Percentiles rank a stretch among this genome's conserved stretches.
Conservation (phyloP, 2,329 filamentous ascomycete species). For the Penicillium sp. region DNA sequence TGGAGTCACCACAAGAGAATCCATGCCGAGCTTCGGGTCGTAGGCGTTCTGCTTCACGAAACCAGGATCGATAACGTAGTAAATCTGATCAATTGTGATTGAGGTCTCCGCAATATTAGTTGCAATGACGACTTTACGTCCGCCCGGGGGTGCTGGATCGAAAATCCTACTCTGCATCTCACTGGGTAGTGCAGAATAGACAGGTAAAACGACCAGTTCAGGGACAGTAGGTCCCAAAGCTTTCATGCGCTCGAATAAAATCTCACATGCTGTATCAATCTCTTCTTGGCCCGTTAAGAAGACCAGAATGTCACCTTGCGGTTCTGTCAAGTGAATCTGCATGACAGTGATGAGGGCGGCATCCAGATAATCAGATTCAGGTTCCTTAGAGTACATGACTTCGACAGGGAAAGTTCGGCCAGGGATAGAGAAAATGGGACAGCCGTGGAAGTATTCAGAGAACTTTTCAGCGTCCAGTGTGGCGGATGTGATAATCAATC, state of each 20-base stretch:
- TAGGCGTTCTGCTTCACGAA: conserved; percentile 98
- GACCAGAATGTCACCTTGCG: conserved; percentile 87
- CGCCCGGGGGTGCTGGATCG: conserved; percentile 81
- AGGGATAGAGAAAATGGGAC: conserved; percentile 94
- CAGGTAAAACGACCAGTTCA: conserved; percentile 86
- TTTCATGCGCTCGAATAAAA: conserved; percentile 94
- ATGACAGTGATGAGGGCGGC: conserved; percentile 93
- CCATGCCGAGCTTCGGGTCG: conserved; percentile 96
- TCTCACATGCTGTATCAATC: conserved; percentile 92
- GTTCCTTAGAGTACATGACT: conserved; percentile 90
- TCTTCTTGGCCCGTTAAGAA: conserved; percentile 98
- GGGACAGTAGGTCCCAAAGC: conserved; percentile 86
- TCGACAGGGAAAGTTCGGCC: conserved; percentile 94
- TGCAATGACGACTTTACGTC: conserved; percentile 91
- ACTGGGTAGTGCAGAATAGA: conserved; percentile 90
- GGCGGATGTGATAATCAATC: conserved; percentile 93
- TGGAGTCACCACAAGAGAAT: conserved; percentile 89
- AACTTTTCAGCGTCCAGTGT: conserved; percentile 98
- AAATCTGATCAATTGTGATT: conserved; percentile 96
- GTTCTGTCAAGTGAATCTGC: conserved; percentile 95
- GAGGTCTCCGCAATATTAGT: conserved; percentile 98
- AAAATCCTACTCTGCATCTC: conserved; percentile 96
- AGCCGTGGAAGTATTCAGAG: conserved; percentile 91
- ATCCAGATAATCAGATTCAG: conserved; percentile 93
- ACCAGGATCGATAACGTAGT: conserved; percentile 93